Evolutionary conservation across 1,284 basidiomycete genomes (phyloP).

Genomic region (Cutaneotrichosporon cavernicola): DNA sequence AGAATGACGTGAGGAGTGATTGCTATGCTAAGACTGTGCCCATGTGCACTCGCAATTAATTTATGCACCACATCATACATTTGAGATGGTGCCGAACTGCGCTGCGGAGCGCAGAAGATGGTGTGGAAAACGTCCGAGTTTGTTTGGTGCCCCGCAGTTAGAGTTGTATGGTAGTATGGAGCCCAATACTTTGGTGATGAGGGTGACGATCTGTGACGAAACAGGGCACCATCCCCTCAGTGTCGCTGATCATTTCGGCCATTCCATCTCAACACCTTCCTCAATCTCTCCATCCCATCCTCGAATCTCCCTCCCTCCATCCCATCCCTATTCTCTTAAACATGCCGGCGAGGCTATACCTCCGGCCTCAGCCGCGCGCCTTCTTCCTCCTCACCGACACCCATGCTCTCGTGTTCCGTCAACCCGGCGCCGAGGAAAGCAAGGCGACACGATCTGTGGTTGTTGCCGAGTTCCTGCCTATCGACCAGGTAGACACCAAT

Average conservation of each 20-base stretch:
- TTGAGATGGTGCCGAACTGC: background rate
- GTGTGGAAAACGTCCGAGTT: background rate
- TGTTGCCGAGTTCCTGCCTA: conserved; percentile 77
- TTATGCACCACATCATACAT: background rate
- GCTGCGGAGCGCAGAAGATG: too few species aligned
- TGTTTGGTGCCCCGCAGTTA: conserved; percentile 3
- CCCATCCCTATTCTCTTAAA: background rate
- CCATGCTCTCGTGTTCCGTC: conserved; percentile 51
- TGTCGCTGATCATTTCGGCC: background rate
- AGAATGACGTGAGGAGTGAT: background rate
- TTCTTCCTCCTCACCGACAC: conserved; percentile 48
- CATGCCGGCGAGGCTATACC: conserved; percentile 49
- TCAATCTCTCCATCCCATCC: background rate
- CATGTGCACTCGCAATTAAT: background rate
- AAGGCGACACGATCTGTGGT: conserved; percentile 45
- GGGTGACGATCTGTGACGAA: background rate
- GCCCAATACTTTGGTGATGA: too few species aligned
- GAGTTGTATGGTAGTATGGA: background rate
- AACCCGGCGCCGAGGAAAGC: conserved; percentile 40
- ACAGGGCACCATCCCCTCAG: background rate
- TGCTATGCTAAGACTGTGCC: background rate
- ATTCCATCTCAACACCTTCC: background rate
- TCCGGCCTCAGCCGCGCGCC: conserved; percentile 48
- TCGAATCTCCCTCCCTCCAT: background rate
- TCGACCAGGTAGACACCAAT: conserved; percentile 67